Evolutionary conservation across 2,329 filamentous ascomycete species (phyloP).

Genomic region (Alternaria sp.): DNA sequence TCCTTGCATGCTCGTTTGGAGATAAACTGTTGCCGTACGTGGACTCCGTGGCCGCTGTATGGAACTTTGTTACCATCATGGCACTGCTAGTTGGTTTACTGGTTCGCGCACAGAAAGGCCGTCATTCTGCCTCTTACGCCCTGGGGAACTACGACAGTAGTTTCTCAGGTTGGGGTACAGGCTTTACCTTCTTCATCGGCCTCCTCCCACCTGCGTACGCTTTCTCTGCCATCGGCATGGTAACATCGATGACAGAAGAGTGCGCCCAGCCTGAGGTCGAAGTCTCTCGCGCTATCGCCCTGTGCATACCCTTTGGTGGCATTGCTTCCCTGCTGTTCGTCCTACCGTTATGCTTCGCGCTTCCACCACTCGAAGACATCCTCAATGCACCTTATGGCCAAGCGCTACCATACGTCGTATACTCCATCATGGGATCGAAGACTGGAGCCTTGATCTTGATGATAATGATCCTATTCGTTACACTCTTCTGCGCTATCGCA

Average conservation of each 20-base stretch:
- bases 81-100: not conserved
- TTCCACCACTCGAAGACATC: slow-evolving; percentile 58
- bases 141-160: not conserved
- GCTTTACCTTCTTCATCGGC: not conserved
- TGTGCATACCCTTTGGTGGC: slow-evolving; percentile 24
- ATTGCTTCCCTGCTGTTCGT: slow-evolving; percentile 54
- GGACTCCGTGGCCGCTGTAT: slow-evolving; percentile 49
- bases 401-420: slow-evolving; percentile 61
- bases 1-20: slow-evolving; percentile 53
- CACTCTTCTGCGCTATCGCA: slow-evolving; percentile 63
- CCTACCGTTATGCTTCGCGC: slow-evolving; percentile 62
- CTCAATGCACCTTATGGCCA: slow-evolving; percentile 57
- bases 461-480: slow-evolving; percentile 59
- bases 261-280: slow-evolving; percentile 53
- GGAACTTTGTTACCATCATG: slow-evolving; percentile 19
- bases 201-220: not conserved
- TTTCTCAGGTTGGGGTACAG: not conserved
- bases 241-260: slow-evolving; percentile 18
- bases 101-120: not conserved
- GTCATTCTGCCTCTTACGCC: too few species aligned
- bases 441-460: slow-evolving; percentile 41
- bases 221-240: not conserved
- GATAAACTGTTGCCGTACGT: slow-evolving; percentile 72
- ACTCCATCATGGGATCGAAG: slow-evolving; percentile 58
- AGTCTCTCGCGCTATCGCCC: slow-evolving; percentile 61